A percentile compares a stretch with the other conserved stretches of the same genome.
Conservation (phyloP, 345 rosid genomes). For the Eucalyptus decipiens region DNA sequence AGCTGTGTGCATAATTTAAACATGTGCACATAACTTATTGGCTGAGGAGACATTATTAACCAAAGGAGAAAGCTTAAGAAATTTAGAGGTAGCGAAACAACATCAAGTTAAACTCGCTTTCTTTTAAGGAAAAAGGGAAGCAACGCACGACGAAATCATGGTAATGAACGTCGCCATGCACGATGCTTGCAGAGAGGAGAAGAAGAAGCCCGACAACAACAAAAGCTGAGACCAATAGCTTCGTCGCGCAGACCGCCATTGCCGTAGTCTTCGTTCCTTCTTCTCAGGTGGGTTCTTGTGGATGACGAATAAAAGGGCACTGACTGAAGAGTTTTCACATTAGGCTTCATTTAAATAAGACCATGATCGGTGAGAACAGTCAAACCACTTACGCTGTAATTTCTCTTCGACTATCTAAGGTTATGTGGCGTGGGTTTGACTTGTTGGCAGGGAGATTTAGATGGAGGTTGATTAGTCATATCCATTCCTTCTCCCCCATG, state of each 20-base stretch:
- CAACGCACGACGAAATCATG: background rate
- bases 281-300: background rate
- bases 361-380: background rate
- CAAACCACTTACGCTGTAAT: too few relatives aligned
- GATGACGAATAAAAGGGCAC: background rate
- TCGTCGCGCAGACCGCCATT: background rate
- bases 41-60: background rate
- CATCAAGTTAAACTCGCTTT: background rate
- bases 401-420: background rate
- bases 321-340: background rate
- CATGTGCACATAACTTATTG: background rate
- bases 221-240: background rate
- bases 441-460: background rate
- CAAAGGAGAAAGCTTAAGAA: background rate
- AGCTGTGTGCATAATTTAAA: background rate
- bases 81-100: background rate
- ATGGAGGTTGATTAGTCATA: background rate
- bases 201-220: background rate
- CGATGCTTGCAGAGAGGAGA: background rate
- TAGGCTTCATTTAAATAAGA: background rate
- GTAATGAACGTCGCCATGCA: background rate
- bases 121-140: background rate
- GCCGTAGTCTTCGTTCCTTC: background rate
- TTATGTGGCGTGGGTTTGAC: background rate
- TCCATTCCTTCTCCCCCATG: background rate